These are phyloP conservation scores for Metarhizium anisopliae DNA, from an alignment of 2,329 filamentous ascomycete genomes.

Conservation along the genomic window DNA sequence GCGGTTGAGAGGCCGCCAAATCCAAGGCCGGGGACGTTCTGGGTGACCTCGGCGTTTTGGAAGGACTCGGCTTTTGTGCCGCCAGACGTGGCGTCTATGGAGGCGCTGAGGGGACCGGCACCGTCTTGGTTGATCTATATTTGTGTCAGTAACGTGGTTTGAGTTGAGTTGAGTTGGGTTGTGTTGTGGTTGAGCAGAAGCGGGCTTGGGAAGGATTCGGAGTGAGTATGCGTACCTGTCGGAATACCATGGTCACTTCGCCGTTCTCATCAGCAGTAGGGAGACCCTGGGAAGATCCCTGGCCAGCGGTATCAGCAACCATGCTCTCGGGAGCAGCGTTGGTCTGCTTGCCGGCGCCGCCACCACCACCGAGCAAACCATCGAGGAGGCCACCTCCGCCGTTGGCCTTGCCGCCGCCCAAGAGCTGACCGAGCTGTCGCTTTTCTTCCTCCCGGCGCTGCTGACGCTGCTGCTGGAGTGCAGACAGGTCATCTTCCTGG, in stretches of 20 bases:
- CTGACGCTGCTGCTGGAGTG: slow-evolving; percentile 9
- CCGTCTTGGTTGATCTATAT: slow-evolving; percentile 62
- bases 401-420: slow-evolving; percentile 14
- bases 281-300: slow-evolving; percentile 42
- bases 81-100: slow-evolving; percentile 53
- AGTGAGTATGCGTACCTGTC: slow-evolving; percentile 24
- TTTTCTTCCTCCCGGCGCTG: slow-evolving; percentile 15
- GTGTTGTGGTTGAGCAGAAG: background rate
- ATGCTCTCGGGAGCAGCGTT: slow-evolving; percentile 31
- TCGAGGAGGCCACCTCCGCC: background rate
- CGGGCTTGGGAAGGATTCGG: background rate
- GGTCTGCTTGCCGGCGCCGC: background rate
- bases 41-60: slow-evolving; percentile 46
- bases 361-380: background rate
- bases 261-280: slow-evolving; percentile 54
- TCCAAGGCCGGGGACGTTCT: slow-evolving; percentile 50
- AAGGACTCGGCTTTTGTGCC: slow-evolving; percentile 53
- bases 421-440: slow-evolving; percentile 21
- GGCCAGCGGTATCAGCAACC: slow-evolving; percentile 45
- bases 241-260: slow-evolving; percentile 53
- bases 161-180: background rate
- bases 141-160: slow-evolving; percentile 3
- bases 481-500: slow-evolving; percentile 34
- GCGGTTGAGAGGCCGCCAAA: slow-evolving; percentile 48
- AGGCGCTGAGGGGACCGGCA: slow-evolving; percentile 52